phyloP scores from a whole-genome alignment of 495 filamentous ascomycete species.

The Penicillium soppii region DNA sequence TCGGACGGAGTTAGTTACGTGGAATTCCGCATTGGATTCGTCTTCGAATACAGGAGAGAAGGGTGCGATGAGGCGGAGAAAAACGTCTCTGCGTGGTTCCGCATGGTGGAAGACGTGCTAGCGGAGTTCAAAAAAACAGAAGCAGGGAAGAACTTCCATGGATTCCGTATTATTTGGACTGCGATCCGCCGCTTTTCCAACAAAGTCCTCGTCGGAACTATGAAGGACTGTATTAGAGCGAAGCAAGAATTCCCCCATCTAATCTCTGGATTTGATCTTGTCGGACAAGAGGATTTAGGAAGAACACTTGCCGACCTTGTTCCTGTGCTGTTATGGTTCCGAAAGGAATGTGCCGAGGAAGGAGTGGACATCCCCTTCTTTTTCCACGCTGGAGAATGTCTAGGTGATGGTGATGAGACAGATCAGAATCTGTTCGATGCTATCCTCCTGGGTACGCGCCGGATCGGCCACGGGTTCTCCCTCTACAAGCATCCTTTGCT shows the following conservation, averaged over 20 bases:
- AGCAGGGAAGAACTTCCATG: conserved; percentile 76
- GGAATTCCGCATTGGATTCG: conserved; percentile 65
- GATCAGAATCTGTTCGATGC: conserved; percentile 92
- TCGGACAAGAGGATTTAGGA: conserved; percentile 80
- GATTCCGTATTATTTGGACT: conserved; percentile 86
- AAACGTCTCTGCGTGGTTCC: conserved; percentile 64
- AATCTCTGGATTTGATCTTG: conserved; percentile 84
- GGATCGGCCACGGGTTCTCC: conserved; percentile 86
- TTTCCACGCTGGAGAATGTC: conserved; percentile 87
- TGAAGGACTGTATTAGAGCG: conserved; percentile 80
- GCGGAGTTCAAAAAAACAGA: conserved; percentile 68
- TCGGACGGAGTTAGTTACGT: conserved; percentile 81
- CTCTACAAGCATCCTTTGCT: conserved; percentile 90
- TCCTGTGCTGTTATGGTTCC: conserved; percentile 90
- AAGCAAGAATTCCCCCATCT: conserved; percentile 77
- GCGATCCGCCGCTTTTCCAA: conserved; percentile 60
- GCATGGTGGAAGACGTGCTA: conserved; percentile 75
- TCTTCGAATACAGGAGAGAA: conserved; percentile 57
- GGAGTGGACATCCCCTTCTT: conserved; percentile 89
- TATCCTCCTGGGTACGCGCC: conserved; percentile 77
- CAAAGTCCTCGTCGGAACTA: conserved; percentile 67
- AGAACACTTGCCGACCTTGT: conserved; percentile 72
- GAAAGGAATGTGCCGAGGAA: conserved; percentile 75
- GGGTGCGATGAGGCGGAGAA: conserved; percentile 59
- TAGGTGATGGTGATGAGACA: conserved; percentile 71